Conservation (phyloP, 306 rosid genomes). For the Vicia sativa region DNA sequence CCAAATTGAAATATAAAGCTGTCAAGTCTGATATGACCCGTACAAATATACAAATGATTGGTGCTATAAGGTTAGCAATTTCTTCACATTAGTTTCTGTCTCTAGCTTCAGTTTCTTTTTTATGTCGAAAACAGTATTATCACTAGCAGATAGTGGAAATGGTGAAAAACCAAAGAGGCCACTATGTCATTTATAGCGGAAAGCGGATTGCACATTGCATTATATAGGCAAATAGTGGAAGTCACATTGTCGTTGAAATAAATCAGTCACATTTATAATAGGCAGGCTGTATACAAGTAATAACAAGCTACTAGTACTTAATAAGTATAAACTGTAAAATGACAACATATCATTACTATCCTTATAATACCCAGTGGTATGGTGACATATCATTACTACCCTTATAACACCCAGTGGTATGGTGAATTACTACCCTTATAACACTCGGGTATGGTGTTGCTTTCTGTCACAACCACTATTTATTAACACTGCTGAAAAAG, state of each 20-base stretch:
- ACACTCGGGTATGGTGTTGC: background rate
- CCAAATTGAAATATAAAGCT: slow-evolving; percentile 68
- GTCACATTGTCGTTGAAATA: background rate
- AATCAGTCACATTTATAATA: background rate
- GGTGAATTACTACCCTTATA: no score
- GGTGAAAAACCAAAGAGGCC: background rate
- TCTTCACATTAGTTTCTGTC: slow-evolving; percentile 5
- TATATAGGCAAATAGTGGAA: slow-evolving; percentile 12
- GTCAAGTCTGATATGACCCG: slow-evolving; percentile 79
- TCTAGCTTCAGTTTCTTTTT: slow-evolving; percentile 3
- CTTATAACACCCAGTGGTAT: background rate
- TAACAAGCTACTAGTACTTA: background rate
- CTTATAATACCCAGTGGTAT: background rate
- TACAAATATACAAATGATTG: slow-evolving; percentile 96
- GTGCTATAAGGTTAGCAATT: slow-evolving; percentile 84
- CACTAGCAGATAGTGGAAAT: background rate
- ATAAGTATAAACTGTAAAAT: background rate
- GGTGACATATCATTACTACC: background rate
- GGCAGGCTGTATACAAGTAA: background rate
- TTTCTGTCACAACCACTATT: background rate
- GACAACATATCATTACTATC: background rate
- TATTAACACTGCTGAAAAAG: slow-evolving; percentile 13
- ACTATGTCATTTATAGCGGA: background rate
- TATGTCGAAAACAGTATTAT: slow-evolving; percentile 1
- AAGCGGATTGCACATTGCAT: background rate